A percentile compares a stretch with the other conserved stretches of the same genome.
phyloP scores from a whole-genome alignment of 2,329 filamentous ascomycete genomes.

The Fusarium aywerte region DNA sequence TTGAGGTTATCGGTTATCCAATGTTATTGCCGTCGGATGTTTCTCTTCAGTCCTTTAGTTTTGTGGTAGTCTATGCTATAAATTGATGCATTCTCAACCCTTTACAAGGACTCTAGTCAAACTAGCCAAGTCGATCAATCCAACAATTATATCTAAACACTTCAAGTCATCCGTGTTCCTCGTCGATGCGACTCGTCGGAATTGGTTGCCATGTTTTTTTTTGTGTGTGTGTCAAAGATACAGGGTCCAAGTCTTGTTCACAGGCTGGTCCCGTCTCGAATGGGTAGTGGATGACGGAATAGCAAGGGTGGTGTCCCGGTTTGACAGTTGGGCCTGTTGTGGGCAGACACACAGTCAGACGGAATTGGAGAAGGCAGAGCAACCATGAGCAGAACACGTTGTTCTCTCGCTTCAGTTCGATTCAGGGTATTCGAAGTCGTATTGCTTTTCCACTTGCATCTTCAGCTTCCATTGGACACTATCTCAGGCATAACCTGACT shows the following conservation, averaged over 20 bases:
- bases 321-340: slow-evolving; percentile 30
- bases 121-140: neutral
- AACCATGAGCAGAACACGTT: slow-evolving; percentile 20
- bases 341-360: neutral
- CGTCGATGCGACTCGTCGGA: neutral
- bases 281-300: slow-evolving; percentile 32
- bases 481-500: neutral
- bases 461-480: slow-evolving; percentile 20
- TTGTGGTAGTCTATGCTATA: neutral
- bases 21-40: slow-evolving; percentile 8
- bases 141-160: neutral
- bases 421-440: slow-evolving; percentile 15
- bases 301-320: slow-evolving; percentile 32
- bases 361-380: neutral
- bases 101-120: neutral
- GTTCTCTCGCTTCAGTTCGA: slow-evolving; percentile 8
- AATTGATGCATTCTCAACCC: neutral
- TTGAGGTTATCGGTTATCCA: neutral
- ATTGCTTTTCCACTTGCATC: slow-evolving; percentile 10
- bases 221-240: slow-evolving; percentile 24
- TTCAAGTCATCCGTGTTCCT: neutral
- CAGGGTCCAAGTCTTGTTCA: slow-evolving; percentile 41
- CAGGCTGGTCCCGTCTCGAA: slow-evolving; percentile 34
- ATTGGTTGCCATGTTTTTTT: slow-evolving; percentile 22
- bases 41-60: neutral